Conservation (phyloP, 768 basidiomycete species). For the Lentinula lateritia region DNA sequence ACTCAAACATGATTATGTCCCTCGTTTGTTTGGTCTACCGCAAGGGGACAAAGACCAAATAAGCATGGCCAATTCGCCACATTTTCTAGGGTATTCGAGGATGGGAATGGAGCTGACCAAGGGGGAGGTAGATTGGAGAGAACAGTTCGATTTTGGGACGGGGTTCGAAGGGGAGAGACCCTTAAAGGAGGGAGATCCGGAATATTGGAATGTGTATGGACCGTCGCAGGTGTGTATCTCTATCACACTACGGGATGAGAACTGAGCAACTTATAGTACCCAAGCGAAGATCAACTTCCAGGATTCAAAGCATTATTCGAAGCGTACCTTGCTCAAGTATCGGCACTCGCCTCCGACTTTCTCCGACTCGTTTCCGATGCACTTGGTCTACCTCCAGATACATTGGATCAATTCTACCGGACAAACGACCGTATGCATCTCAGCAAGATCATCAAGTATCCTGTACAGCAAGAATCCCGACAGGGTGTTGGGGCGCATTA, state of each 20-base stretch:
- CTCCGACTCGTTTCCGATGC: slow-evolving; percentile 40
- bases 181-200: slow-evolving; percentile 41
- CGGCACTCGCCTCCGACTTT: slow-evolving; percentile 39
- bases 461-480: slow-evolving; percentile 25
- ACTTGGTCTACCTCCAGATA: slow-evolving; percentile 36
- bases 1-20: slow-evolving; percentile 34
- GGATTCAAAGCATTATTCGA: slow-evolving; percentile 40
- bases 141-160: slow-evolving; percentile 54
- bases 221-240: slow-evolving; percentile 36
- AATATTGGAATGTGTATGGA: slow-evolving; percentile 46
- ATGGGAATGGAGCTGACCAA: slow-evolving; percentile 47
- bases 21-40: slow-evolving; percentile 44
- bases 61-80: slow-evolving; percentile 45
- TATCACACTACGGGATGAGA: background rate
- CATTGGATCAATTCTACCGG: slow-evolving; percentile 38
- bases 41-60: slow-evolving; percentile 16
- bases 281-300: slow-evolving; percentile 24
- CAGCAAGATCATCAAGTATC: slow-evolving; percentile 44
- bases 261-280: background rate
- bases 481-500: slow-evolving; percentile 6
- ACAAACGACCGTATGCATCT: slow-evolving; percentile 33
- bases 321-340: slow-evolving; percentile 35
- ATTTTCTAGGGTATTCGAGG: slow-evolving; percentile 50
- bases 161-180: slow-evolving; percentile 24
- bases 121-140: slow-evolving; percentile 42